Evolutionary conservation across 805 yeast genomes (phyloP), one percentile per base, ranked within the genome.

Genomic region (Ogataea siamensis): DNA sequence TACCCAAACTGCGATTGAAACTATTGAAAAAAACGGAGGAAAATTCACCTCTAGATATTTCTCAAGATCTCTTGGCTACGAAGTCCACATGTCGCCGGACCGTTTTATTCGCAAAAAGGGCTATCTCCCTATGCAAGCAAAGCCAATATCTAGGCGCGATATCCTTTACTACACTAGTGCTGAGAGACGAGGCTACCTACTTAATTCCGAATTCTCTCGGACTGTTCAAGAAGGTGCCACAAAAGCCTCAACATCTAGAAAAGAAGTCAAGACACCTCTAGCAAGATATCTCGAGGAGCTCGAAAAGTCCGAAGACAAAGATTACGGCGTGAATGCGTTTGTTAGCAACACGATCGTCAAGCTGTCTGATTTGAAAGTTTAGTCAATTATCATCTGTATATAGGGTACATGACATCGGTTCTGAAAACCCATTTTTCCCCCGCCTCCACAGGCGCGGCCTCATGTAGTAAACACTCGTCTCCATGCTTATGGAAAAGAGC

Each of bases 61-160:
- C 56, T 75, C 78, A 34, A 71, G 75, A 31, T 62, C 60, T 36
- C 64, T 87, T 22, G 81, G 86, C 3, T 74, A 84, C 53, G 70
- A 77, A 53, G 91, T 87, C 4, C 93, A 87, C 54, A 68, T 87
- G 26, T 63, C 80, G 31, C 97, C 98, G 8, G 74, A 77, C 32
- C 70, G 80, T 61, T 83, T 80, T 51, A 59, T 84, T 32, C 62
- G 70, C 47, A 83, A 73, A 53, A 80, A 78, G 55, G 95, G 94
- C 12, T 78, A 87, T 47, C 60, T 89, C 11, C 98, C 98, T 30
- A 60, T 87, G 48, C 80, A 76, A 36, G 88, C 97, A 1, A 78
- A 88, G 62, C 99, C 99, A 10, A 83, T 82, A 7, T 79, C 76
- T 51, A 78, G 85, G 64, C 83, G 86, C 63, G 87, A 83, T 55